Evolutionary conservation across 768 basidiomycete species (phyloP), one percentile per base, ranked within the genome.

Genomic region (Mycena rosella): DNA sequence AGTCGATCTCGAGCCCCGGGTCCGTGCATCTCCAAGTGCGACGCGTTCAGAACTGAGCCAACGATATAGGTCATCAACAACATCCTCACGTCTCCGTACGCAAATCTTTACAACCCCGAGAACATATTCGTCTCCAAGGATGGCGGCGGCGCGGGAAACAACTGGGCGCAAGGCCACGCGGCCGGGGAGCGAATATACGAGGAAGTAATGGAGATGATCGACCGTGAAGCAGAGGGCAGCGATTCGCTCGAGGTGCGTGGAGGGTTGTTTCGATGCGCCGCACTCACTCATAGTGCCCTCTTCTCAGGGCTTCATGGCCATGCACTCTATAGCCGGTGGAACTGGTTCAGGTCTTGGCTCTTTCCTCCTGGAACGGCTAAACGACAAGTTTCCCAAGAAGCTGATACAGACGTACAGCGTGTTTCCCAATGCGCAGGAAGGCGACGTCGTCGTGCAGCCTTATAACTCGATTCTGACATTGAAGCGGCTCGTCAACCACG

Each of bases 401-500:
- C 88, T 99, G 63, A 96, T 99, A 49, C 98, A 99, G 76, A 99
- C 98, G 7, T 99, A 99, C 79, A 98, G 96, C 48, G 97, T 99
- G 62, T 99, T 99, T 72, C 98, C 98, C 2, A 96, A 97, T 72
- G 89, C 92, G 14, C 89, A 93, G 70, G 96, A 97, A 72, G 91
- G 94, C 38, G 98, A 99, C 72, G 96, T 99, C 63, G 96, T 99
- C 58, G 98, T 99, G 8, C 98, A 99, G 75, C 98, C 98, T 6
- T 99, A 99, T 81, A 99, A 99, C 78, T 95, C 95, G 1, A 79
- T 99, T 55, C 84, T 99, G 20, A 95, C 98, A 3, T 86, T 98
- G 57, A 98, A 98, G 77, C 88, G 98, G 14, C 84, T 99, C 38
- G 94, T 95, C 9, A 96, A 99, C 76, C 95, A 98, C 73, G 98